A percentile compares a stretch with the other conserved stretches of the same genome.
phyloP scores from a whole-genome alignment of 1,284 basidiomycete species.

The Austroboletus niveus region DNA sequence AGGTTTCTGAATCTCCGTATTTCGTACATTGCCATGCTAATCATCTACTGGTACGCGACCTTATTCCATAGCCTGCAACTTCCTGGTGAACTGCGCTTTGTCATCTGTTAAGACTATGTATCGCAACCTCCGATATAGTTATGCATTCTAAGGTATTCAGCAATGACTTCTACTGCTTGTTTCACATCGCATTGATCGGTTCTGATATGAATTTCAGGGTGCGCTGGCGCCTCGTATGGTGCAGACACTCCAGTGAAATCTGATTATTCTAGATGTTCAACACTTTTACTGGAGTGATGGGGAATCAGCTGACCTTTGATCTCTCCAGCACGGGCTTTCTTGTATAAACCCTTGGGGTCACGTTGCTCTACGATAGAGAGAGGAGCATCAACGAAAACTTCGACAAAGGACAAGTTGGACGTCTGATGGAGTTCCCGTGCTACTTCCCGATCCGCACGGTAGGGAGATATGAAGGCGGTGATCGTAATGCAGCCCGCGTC shows the following conservation, averaged over 20 bases:
- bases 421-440: constrained; percentile 84
- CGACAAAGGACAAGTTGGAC: constrained; percentile 79
- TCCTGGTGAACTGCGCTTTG: constrained; percentile 9
- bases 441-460: constrained; percentile 80
- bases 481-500: constrained; percentile 84
- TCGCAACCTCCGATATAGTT: constrained; percentile 45
- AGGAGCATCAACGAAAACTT: constrained; percentile 95
- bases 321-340: constrained; percentile 93
- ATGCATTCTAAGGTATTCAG: constrained; percentile 74
- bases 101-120: constrained; percentile 19
- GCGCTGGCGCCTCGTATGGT: constrained; percentile 89
- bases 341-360: constrained; percentile 98
- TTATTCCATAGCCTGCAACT: constrained; percentile 12
- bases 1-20: constrained; percentile 4
- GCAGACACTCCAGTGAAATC: constrained; percentile 98
- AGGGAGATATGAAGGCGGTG: constrained; percentile 99
- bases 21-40: constrained; percentile 13
- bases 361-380: constrained; percentile 86
- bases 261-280: constrained; percentile 33
- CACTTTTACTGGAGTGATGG: not conserved
- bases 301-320: constrained; percentile 74
- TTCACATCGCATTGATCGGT: constrained; percentile 82
- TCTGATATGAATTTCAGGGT: constrained; percentile 90
- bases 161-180: constrained; percentile 80
- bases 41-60: constrained; percentile 21